Conservation (phyloP, 306 rosid genomes). For the Erythrophleum fordii region DNA sequence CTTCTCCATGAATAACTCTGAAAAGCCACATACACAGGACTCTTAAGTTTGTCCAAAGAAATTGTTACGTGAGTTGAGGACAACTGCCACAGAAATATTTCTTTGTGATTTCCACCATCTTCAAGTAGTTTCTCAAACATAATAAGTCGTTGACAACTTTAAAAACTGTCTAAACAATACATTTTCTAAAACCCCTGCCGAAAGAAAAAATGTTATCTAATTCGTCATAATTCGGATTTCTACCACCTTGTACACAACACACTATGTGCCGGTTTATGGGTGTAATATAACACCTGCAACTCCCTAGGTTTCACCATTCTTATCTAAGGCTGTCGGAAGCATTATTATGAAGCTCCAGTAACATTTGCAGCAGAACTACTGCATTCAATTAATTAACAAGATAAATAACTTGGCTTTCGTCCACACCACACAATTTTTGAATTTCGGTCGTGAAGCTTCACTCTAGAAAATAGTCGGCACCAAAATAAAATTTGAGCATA, state of each 20-base stretch:
- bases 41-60: conserved; percentile 12
- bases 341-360: neutral
- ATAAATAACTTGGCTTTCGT: neutral
- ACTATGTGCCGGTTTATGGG: neutral
- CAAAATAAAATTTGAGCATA: neutral
- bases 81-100: neutral
- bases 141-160: neutral
- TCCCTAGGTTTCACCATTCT: neutral
- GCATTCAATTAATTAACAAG: neutral
- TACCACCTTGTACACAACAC: neutral
- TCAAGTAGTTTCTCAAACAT: conserved; percentile 15
- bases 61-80: neutral
- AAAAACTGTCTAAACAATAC: neutral
- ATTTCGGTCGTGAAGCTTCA: neutral
- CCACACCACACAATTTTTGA: neutral
- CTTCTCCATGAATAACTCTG: conserved; percentile 11
- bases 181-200: neutral
- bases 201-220: conserved; percentile 17
- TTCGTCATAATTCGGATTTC: conserved; percentile 4
- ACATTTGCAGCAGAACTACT: neutral
- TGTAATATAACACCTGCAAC: conserved; percentile 9
- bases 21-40: neutral
- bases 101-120: neutral
- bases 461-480: neutral
- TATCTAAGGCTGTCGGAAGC: neutral